Percentiles rank a stretch among this genome's conserved stretches.
Evolutionary conservation across 352 stramenopile genomes (phyloP).

Genomic region (Pythium grandisporangium): DNA sequence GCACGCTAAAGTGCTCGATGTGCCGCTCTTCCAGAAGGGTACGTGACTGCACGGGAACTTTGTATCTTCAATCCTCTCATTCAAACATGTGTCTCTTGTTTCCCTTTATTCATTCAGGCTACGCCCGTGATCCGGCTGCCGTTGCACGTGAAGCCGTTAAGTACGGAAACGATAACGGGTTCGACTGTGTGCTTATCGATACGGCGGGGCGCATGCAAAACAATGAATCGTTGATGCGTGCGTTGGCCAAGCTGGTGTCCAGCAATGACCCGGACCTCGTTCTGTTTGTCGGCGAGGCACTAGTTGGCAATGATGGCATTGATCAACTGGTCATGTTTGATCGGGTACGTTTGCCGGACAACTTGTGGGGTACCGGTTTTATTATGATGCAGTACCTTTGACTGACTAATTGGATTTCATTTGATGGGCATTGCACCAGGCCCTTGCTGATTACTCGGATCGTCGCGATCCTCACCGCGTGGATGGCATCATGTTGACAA

Average conservation of each 20-base stretch:
- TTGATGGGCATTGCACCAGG: slow-evolving; percentile 19
- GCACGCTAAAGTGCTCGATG: slow-evolving; percentile 94
- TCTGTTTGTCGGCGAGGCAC: slow-evolving; percentile 98
- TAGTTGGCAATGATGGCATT: slow-evolving; percentile 98
- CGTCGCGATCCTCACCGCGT: slow-evolving; percentile 86
- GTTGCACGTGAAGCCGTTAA: slow-evolving; percentile 95
- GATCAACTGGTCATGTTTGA: slow-evolving; percentile 97
- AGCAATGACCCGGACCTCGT: slow-evolving; percentile 97
- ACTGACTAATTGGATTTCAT: not conserved
- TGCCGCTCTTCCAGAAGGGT: slow-evolving; percentile 93
- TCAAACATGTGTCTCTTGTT: too few relatives aligned
- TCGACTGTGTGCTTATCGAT: slow-evolving; percentile 98
- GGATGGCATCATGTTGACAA: slow-evolving; percentile 98
- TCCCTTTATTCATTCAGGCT: slow-evolving; percentile 74
- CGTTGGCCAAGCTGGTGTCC: slow-evolving; percentile 94
- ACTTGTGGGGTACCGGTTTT: too few relatives aligned
- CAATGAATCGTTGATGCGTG: slow-evolving; percentile 98
- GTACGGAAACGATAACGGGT: slow-evolving; percentile 90
- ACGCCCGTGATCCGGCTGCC: slow-evolving; percentile 94
- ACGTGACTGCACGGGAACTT: not conserved
- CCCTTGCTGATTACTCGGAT: slow-evolving; percentile 86
- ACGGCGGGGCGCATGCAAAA: slow-evolving; percentile 99
- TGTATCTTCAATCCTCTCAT: not conserved
- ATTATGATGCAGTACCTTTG: not conserved
- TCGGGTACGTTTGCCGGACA: slow-evolving; percentile 55